Evolutionary conservation across 139 green algal genomes (phyloP), one percentile per base, ranked within the genome.

Genomic region (Chlamydomonas schloesseri): DNA sequence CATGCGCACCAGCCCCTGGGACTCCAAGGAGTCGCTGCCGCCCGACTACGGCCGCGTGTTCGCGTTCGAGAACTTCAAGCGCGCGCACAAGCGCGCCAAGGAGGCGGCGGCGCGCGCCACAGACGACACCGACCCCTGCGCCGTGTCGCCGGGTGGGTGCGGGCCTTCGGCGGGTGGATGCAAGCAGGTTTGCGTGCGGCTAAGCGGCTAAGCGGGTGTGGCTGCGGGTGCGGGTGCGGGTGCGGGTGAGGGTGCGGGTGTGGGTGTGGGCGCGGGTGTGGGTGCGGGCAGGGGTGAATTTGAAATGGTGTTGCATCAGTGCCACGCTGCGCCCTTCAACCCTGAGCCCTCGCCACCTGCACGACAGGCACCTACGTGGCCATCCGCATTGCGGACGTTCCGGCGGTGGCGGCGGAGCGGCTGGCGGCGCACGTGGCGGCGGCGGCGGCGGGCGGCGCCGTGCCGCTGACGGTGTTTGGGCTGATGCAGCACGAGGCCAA

Each of bases 401-500:
- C 93, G 0, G 71, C 88, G 11, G 87, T 87, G 11, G 88, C 84
- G 0, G 95, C 93, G 0, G 60, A 36, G 0, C 23, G 42, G 0
- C 81, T 98, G 74, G 33, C 93, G n/a, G 77, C 64, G 72, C 87
- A 81, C n/a, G 90, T 91, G 57, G 76, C 78, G n/a, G 89, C 81
- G 74, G 42, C 60, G 33, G 31, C 68, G 46, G 73, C 57, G 62
- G 74, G 80, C 34, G 23, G 24, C n/a, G n/a, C 47, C 29, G 34
- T 82, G 37, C 93, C 96, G 18, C 81, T 98, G 57, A 85, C 94
- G 0, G 93, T 88, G 2, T 93, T 90, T 31, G 97, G 95, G 3
- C 93, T 99, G 64, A 88, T 99, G 87, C 93, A 97, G 89, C 96
- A 99, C 87, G 97, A 99, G 93, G 90, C 85, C 85, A 98, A 98